A percentile compares a stretch with the other conserved stretches of the same genome.
phyloP scores from a whole-genome alignment of 768 basidiomycete species.

The Gyrodon lividus region DNA sequence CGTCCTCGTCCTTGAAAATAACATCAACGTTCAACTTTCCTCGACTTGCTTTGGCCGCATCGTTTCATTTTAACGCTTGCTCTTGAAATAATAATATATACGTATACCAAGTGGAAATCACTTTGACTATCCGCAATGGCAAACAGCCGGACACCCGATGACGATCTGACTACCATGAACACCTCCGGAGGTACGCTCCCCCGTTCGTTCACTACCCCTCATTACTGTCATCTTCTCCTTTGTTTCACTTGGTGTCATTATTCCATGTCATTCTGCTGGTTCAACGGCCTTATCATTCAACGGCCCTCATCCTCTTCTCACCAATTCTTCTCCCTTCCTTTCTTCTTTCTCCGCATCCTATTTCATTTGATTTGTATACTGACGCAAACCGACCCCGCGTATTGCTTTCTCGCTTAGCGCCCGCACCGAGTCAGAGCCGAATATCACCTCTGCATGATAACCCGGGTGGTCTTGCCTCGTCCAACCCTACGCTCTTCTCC shows the following conservation, averaged over 20 bases:
- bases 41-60: too few relatives aligned
- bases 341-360: not conserved
- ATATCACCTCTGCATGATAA: not conserved
- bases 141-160: slow-evolving; percentile 17
- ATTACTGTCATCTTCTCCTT: slow-evolving; percentile 4
- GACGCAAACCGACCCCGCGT: not conserved
- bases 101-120: not conserved
- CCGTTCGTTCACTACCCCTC: slow-evolving; percentile 5
- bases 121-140: slow-evolving; percentile 22
- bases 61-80: too few relatives aligned
- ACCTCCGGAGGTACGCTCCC: slow-evolving; percentile 28
- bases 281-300: too few relatives aligned
- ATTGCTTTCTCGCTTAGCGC: slow-evolving; percentile 3
- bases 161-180: slow-evolving; percentile 14
- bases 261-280: slow-evolving; percentile 5
- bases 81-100: too few relatives aligned
- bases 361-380: slow-evolving; percentile 7
- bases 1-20: not conserved
- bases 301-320: not conserved
- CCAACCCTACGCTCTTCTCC: not conserved
- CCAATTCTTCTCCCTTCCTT: not conserved
- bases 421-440: slow-evolving; percentile 1
- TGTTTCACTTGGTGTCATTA: slow-evolving; percentile 7
- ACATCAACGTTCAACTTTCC: too few relatives aligned
- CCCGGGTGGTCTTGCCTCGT: not conserved